Evolutionary conservation across 2,329 filamentous ascomycete genomes (phyloP), one percentile per base, ranked within the genome.

Genomic region (Sporothrix variecibatus): DNA sequence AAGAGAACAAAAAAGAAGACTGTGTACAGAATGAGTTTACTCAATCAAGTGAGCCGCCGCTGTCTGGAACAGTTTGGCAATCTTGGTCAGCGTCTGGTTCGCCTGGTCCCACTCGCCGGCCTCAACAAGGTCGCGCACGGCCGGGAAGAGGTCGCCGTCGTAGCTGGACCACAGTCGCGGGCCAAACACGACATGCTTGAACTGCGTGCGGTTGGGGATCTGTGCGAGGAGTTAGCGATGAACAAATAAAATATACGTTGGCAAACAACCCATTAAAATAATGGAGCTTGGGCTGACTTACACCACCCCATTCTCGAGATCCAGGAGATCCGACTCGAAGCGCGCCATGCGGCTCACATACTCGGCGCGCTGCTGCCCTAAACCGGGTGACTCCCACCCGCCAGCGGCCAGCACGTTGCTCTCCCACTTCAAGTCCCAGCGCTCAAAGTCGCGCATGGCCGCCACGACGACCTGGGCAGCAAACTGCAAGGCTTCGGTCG

Each of bases 171-270:
- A 95, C 2, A 89, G 85, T 79, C 94, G 89, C 0, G 96, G 96
- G 1, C 93, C 95, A 80, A 95, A 97, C 73, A 99, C 84, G 79
- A 97, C 88, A 82, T 98, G 96, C 82, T 97, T 97, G 87, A 94
- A 99, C 83, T 98, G 96, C 5, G 93, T 93, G 77, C 95, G 91
- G 78, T 94, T 94, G 53, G 93, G 93, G 4, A 97, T 88, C 92
- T 94, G 43, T 12, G 23, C 23, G 15, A 20, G 15, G 5, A 73
- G 70, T 12, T 62, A 73, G 17, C 43, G 64, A n/a, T n/a, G n/a
- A 28, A 23, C 15, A 12, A 11, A 12, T 46, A 60, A 20, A 34
- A 34, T n/a, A 43, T 8, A 56, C 26, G 12, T n/a, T n/a, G n/a
- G n/a, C n/a, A n/a, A n/a, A n/a, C n/a, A n/a, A n/a, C n/a, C n/a